Conservation (phyloP, 2,329 filamentous ascomycete species). For the Endocalyx cinctus region DNA sequence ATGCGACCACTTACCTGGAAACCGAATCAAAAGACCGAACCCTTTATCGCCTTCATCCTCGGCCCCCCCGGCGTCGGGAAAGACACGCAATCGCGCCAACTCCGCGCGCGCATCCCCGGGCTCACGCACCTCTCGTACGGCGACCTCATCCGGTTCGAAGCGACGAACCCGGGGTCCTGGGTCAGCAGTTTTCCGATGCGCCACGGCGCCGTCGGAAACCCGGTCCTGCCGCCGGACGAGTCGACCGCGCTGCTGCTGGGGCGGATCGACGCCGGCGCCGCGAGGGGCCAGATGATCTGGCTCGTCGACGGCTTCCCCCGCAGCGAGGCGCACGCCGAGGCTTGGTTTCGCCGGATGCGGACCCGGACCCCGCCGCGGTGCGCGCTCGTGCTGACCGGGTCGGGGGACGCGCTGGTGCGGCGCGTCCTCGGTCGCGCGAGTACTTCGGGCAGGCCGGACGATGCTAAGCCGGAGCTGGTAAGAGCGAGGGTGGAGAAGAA, state of each 20-base stretch:
- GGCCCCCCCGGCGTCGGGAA: slow-evolving; percentile 20
- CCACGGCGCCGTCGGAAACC: slow-evolving; percentile 4
- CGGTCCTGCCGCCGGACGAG: slow-evolving; percentile 8
- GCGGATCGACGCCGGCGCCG: slow-evolving; percentile 11
- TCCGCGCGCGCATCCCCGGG: slow-evolving; percentile 7
- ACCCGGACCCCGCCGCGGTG: slow-evolving; percentile 2
- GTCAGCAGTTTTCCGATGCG: slow-evolving; percentile 16
- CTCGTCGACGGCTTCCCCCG: slow-evolving; percentile 19
- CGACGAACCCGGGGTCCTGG: slow-evolving; percentile 15
- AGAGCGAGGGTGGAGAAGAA: slow-evolving; percentile 10
- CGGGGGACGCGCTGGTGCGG: slow-evolving; percentile 5
- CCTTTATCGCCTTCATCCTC: slow-evolving; percentile 16
- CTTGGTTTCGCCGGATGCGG: slow-evolving; percentile 10
- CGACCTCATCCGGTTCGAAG: slow-evolving; percentile 15
- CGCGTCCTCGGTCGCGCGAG: slow-evolving; percentile 10
- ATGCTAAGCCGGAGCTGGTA: slow-evolving; percentile 6
- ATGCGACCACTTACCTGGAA: too few species aligned
- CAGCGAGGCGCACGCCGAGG: slow-evolving; percentile 8
- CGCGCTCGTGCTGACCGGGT: slow-evolving; percentile 10
- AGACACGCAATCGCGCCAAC: slow-evolving; percentile 13
- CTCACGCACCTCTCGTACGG: slow-evolving; percentile 20
- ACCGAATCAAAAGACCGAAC: slow-evolving; percentile 3
- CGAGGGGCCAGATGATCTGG: slow-evolving; percentile 11
- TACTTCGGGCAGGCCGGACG: slow-evolving; percentile 13
- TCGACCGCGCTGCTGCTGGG: slow-evolving; percentile 11